Base-by-base conservation (phyloP, 805 yeast genomes). In the Kodamaea lidongshanica region DNA sequence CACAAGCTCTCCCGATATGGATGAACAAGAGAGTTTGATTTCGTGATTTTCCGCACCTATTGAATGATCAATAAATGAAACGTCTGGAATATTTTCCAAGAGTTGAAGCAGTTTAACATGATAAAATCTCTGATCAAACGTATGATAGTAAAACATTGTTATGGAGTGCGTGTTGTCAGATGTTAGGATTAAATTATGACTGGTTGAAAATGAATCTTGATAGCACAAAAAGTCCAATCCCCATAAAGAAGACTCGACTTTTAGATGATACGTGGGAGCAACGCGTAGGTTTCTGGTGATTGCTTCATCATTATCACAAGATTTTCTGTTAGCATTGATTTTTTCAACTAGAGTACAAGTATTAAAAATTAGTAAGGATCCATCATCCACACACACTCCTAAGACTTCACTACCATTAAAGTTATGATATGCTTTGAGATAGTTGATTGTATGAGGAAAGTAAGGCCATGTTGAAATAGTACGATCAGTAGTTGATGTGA, bases 381-480 rank as follows among this genome's bases (percentile, higher is more conserved):
- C 85, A 46, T 74, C 75, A 44, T 78, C 85, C 10, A 61, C 41
- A 26, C 79, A 72, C 3, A 61, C 62, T 1, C 60, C 65, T 5
- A 81, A 34, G 0, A 70, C 67, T 32, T 68, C 71, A 11, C 46
- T 42, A 1, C 53, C 61, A 13, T 52, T 38, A 35, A 74, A 61
- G 13, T 32, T 40, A 1, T 51, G 54, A 6, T 58, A 39, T 1
- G 41, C 28, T 30, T 63, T 70, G 24, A 79, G 29, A 40, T 48
- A 68, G 40, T 79, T 79, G 13, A 78, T 61, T 0, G 76, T 61
- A 45, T 74, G 79, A 2, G 81, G 80, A 28, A 56, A 61, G 28
- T 57, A 56, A 0, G 76, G 72, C 70, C 72, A 69, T 1, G 77
- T 71, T 5, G 75, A 63, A 6, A 59, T 52, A 6, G 50, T 43